A percentile compares a stretch with the other conserved stretches of the same genome.
Evolutionary conservation across 2,329 filamentous ascomycete genomes (phyloP).

Genomic region (Blastomyces parvus): DNA sequence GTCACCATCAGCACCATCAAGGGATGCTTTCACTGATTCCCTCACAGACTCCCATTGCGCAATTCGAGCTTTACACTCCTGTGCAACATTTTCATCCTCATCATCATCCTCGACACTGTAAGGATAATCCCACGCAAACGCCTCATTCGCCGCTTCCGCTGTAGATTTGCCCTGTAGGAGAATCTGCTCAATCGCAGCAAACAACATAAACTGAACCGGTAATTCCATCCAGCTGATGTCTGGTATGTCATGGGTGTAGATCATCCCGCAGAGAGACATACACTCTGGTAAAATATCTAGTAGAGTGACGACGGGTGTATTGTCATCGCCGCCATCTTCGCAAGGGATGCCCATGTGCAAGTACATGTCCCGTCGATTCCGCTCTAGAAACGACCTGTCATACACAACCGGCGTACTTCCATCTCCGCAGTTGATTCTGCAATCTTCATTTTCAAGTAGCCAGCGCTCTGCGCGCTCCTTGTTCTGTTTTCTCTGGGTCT

Average conservation of each 20-base stretch:
- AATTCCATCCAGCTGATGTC: slow-evolving; percentile 38
- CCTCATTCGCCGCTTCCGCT: slow-evolving; percentile 31
- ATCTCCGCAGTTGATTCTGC: slow-evolving; percentile 2
- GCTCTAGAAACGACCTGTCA: slow-evolving; percentile 16
- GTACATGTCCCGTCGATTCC: slow-evolving; percentile 20
- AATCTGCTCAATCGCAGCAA: slow-evolving; percentile 43
- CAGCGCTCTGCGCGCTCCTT: slow-evolving; percentile 15
- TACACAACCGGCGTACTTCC: background rate
- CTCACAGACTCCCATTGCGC: slow-evolving; percentile 3
- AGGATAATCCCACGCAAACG: slow-evolving; percentile 40
- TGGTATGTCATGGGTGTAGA: slow-evolving; percentile 21
- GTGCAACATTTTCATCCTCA: background rate
- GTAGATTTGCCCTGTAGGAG: slow-evolving; percentile 30
- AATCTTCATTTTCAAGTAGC: slow-evolving; percentile 5
- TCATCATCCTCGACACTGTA: background rate
- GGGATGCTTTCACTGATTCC: slow-evolving; percentile 12
- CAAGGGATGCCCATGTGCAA: slow-evolving; percentile 22
- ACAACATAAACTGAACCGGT: slow-evolving; percentile 41
- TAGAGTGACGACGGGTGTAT: slow-evolving; percentile 24
- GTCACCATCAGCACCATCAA: slow-evolving; percentile 11
- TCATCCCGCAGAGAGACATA: slow-evolving; percentile 38
- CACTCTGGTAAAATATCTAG: slow-evolving; percentile 41
- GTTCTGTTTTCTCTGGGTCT: slow-evolving; percentile 14
- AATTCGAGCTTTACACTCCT: background rate
- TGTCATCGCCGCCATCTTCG: slow-evolving; percentile 17